phyloP scores from a whole-genome alignment of 768 basidiomycete species.

The Kwoniella shandongensis region DNA sequence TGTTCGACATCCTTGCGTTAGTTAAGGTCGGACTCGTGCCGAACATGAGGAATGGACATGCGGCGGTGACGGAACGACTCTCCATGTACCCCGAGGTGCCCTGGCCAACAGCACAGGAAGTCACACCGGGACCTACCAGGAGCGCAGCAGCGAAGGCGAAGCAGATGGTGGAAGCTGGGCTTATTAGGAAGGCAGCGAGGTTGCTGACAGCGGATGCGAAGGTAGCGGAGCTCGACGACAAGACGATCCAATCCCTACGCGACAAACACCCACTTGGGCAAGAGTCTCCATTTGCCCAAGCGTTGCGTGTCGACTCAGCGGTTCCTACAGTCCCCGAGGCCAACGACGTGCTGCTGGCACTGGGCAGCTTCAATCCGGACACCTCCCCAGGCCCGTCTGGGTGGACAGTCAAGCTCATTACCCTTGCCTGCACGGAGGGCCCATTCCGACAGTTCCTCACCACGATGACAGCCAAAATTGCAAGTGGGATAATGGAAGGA shows the following conservation, averaged over 20 bases:
- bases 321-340: constrained; percentile 40
- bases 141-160: background rate
- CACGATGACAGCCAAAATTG: background rate
- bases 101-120: background rate
- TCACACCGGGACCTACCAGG: background rate
- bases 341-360: background rate
- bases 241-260: background rate
- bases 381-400: constrained; percentile 5
- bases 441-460: background rate
- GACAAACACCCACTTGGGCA: constrained; percentile 3
- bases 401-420: constrained; percentile 5
- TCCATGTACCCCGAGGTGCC: background rate
- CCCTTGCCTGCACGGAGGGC: background rate
- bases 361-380: background rate
- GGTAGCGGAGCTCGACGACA: background rate
- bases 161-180: constrained; percentile 3
- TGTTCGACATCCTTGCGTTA: background rate
- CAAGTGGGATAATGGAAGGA: constrained; percentile 13
- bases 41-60: constrained; percentile 2
- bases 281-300: background rate
- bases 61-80: background rate
- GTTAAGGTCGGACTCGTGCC: constrained; percentile 7
- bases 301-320: constrained; percentile 42
- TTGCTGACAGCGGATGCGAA: background rate
- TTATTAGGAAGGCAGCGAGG: constrained; percentile 7